Percentiles rank a stretch among this genome's conserved stretches.
These are phyloP conservation scores for Cryptococcus sp. DNA, from an alignment of 1,284 basidiomycete genomes.

Conservation along the genomic window DNA sequence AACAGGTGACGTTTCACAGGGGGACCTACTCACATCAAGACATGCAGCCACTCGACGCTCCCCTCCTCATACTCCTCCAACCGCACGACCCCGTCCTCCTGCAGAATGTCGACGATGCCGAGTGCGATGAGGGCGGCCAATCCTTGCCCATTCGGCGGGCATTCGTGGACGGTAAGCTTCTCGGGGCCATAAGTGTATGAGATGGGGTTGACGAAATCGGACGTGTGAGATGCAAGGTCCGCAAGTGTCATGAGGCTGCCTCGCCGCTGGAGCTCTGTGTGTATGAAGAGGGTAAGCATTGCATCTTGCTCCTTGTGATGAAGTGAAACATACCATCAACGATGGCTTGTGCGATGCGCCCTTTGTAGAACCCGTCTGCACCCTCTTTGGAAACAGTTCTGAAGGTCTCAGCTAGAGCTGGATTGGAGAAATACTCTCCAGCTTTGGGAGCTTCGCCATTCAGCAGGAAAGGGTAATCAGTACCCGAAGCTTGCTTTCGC, in stretches of 20 bases:
- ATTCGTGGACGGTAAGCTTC: conserved; percentile 56
- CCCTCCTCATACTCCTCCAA: conserved; percentile 13
- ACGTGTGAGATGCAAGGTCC: conserved; percentile 73
- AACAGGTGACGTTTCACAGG: not conserved
- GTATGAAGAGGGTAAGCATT: not conserved
- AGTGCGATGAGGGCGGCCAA: conserved; percentile 87
- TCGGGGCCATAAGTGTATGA: conserved; percentile 63
- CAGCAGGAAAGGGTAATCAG: conserved; percentile 22
- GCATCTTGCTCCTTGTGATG: not conserved
- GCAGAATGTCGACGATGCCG: conserved; percentile 72
- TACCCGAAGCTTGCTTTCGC: conserved; percentile 4
- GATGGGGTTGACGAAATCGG: conserved; percentile 77
- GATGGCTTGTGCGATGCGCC: conserved; percentile 67
- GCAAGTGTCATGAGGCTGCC: conserved; percentile 87
- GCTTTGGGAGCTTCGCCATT: conserved; percentile 22
- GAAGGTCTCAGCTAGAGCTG: conserved; percentile 78
- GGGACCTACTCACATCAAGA: conserved; percentile 8
- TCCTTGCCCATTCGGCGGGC: conserved; percentile 88
- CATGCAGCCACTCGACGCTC: conserved; percentile 17
- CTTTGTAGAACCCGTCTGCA: conserved; percentile 88
- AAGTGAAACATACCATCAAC: conserved; percentile 3
- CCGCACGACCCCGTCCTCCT: conserved; percentile 19
- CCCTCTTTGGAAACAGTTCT: conserved; percentile 70
- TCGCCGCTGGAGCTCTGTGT: conserved; percentile 54
- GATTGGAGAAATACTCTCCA: conserved; percentile 50